Evolutionary conservation across 306 rosid species (phyloP).

Genomic region (Rosa chinensis): DNA sequence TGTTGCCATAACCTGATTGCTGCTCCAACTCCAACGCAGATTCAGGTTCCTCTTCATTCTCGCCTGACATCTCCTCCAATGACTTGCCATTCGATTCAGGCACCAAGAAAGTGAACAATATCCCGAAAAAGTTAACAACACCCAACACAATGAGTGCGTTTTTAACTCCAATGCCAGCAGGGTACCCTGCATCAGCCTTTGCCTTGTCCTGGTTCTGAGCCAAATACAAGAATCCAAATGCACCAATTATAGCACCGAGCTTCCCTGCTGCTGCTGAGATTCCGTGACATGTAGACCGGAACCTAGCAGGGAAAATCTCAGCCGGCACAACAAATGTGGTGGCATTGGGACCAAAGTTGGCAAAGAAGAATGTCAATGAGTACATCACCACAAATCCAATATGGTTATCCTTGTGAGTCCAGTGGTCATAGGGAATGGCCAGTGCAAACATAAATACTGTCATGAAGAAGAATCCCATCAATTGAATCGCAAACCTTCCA

Average conservation of each 20-base stretch:
- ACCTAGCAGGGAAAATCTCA: conserved; percentile 73
- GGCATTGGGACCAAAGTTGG: conserved; percentile 78
- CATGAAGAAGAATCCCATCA: conserved; percentile 87
- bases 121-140: conserved; percentile 52
- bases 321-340: conserved; percentile 82
- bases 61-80: conserved; percentile 76
- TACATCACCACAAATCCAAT: conserved; percentile 62
- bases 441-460: conserved; percentile 73
- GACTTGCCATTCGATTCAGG: conserved; percentile 76
- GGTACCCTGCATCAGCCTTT: conserved; percentile 70
- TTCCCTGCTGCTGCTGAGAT: conserved; percentile 73
- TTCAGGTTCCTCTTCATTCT: conserved; percentile 49
- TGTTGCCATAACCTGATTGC: conserved; percentile 19
- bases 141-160: conserved; percentile 53
- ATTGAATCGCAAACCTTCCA: conserved; percentile 66
- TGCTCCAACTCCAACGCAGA: conserved; percentile 26
- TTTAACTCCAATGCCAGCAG: conserved; percentile 65
- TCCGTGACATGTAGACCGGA: conserved; percentile 73
- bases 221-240: conserved; percentile 74
- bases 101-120: conserved; percentile 60
- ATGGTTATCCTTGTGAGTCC: conserved; percentile 52
- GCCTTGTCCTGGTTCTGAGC: conserved; percentile 57
- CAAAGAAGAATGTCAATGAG: conserved; percentile 69
- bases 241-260: conserved; percentile 75
- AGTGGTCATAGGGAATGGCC: conserved; percentile 72